Base-by-base conservation (phyloP, 2,329 filamentous ascomycete species). In the Lecanicillium sp. region DNA sequence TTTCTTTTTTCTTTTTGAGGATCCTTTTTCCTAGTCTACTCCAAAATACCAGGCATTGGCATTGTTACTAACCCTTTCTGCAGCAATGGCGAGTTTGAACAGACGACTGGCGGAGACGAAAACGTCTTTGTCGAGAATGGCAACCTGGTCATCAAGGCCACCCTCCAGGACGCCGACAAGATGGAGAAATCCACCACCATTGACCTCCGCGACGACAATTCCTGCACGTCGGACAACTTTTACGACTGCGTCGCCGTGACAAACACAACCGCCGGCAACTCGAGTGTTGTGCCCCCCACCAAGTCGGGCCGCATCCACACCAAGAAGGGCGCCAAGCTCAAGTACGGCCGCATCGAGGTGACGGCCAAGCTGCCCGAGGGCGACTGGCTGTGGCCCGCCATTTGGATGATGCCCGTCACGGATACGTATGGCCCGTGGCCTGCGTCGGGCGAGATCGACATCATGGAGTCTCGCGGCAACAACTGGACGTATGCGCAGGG, bases 331-430 rank as follows among this genome's bases (percentile, higher is more conserved):
- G 78, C 78, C 6, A 71, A 64, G 13, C 85, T 94, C 66, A 85
- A 79, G 60, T 94, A 85, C 55, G 86, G 86, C 34, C 82, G 84
- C 31, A 73, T 94, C 37, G 84, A 94, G 56, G 85, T 94, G 5
- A 78, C 73, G 2, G 86, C 86, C 18, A 81, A 81, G 60, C 64
- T 92, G 19, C 85, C 86, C 4, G 59, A 67, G 34, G 86, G 86
- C 38, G 85, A 92, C 63, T 92, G 86, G 86, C 71, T 94, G 9
- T 92, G 86, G 86, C 86, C 86, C 3, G 85, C 85, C n/a, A 90
- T 94, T 52, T 89, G 84, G 83, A 85, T 94, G 83, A 68, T 92
- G 67, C 86, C 86, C 2, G 77, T 76, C 33, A 68, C 80, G 31
- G 70, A 78, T 38, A 78, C 67, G 1, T 94, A 92, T 55, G 86